Evolutionary conservation across 345 rosid species (phyloP).

Genomic region (Dovyalis caffra): DNA sequence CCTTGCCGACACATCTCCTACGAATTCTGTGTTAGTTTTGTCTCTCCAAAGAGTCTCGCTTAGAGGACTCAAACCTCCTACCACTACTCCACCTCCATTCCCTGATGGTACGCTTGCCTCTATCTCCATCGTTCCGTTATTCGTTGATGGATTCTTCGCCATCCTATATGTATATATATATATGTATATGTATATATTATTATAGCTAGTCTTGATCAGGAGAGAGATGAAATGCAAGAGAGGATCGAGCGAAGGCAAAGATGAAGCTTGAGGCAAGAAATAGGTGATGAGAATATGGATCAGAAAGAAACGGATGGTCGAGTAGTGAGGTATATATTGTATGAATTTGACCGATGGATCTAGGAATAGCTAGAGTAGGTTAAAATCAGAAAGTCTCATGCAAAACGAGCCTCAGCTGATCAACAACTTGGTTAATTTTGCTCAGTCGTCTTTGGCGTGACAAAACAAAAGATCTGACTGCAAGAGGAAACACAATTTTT

Average conservation of each 20-base stretch:
- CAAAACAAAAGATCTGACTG: conserved; percentile 15
- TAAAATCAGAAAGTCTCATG: conserved; percentile 27
- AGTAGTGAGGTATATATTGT: conserved; percentile 13
- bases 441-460: conserved; percentile 3
- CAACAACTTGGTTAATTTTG: too few species aligned
- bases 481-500: conserved; percentile 19
- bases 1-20: conserved; percentile 83
- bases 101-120: conserved; percentile 54
- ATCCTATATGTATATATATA: too few species aligned
- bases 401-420: conserved; percentile 23
- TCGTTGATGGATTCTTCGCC: conserved; percentile 18
- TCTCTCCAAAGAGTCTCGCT: conserved; percentile 81
- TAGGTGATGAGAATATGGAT: conserved; percentile 10
- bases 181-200: neutral
- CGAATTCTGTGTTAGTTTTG: conserved; percentile 46
- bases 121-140: conserved; percentile 54
- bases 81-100: conserved; percentile 41
- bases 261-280: conserved; percentile 7
- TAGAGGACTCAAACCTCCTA: conserved; percentile 69
- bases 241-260: neutral
- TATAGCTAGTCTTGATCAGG: neutral
- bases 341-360: conserved; percentile 23
- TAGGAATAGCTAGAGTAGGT: conserved; percentile 13
- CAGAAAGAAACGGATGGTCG: neutral
- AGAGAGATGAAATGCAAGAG: neutral